Conservation (phyloP, 2,329 filamentous ascomycete genomes). For the Amphichorda felina region DNA sequence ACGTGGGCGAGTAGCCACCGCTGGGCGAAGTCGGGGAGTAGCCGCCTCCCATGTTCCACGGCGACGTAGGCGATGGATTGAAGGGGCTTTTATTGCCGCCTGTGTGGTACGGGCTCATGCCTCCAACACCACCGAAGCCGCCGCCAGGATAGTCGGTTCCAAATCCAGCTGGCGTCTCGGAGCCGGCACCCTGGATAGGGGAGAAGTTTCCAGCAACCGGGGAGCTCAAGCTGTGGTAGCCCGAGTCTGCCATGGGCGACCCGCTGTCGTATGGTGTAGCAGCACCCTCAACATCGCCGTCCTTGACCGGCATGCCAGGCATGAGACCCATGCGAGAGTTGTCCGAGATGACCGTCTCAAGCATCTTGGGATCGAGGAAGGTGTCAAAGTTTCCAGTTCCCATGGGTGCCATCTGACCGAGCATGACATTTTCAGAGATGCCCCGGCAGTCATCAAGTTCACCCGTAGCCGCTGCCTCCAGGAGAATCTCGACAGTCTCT, state of each 20-base stretch:
- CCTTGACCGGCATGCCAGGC: slow-evolving; percentile 68
- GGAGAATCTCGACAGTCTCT: slow-evolving; percentile 94
- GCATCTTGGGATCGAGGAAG: slow-evolving; percentile 86
- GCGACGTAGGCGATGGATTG: slow-evolving; percentile 55
- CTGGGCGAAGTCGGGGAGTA: slow-evolving; percentile 40
- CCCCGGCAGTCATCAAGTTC: slow-evolving; percentile 96
- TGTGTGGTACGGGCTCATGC: slow-evolving; percentile 54
- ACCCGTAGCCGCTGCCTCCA: slow-evolving; percentile 88
- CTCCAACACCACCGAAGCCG: slow-evolving; percentile 35
- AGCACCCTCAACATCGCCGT: slow-evolving; percentile 64
- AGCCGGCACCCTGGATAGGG: slow-evolving; percentile 64
- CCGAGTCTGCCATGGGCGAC: slow-evolving; percentile 65
- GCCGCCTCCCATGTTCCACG: slow-evolving; percentile 44
- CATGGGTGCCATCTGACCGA: slow-evolving; percentile 93
- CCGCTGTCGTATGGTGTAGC: slow-evolving; percentile 91
- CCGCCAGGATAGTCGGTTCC: slow-evolving; percentile 45
- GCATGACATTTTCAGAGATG: slow-evolving; percentile 97
- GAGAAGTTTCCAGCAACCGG: slow-evolving; percentile 58
- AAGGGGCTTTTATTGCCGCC: slow-evolving; percentile 61
- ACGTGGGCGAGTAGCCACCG: slow-evolving; percentile 62
- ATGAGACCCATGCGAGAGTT: slow-evolving; percentile 78
- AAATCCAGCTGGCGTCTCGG: slow-evolving; percentile 58
- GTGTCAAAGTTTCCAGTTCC: slow-evolving; percentile 95
- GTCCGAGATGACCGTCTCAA: slow-evolving; percentile 88
- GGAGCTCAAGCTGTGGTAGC: slow-evolving; percentile 50